These are phyloP conservation scores for Colletotrichum sp. DNA, from an alignment of 2,329 filamentous ascomycete genomes.

Conservation along the genomic window DNA sequence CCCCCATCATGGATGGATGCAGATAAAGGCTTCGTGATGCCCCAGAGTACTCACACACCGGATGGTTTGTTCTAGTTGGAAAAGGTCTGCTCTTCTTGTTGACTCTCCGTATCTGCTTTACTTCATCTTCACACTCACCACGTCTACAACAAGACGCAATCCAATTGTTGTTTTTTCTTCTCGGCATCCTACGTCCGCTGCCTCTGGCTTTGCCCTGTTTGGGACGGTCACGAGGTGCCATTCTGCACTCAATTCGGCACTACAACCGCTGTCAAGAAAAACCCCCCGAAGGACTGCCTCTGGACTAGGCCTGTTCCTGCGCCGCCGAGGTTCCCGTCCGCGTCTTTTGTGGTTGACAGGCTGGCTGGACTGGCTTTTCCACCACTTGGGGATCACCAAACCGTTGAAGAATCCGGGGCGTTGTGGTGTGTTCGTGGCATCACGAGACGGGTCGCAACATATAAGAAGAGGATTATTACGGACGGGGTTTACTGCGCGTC, in stretches of 20 bases:
- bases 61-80: not conserved
- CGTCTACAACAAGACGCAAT: not conserved
- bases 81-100: not conserved
- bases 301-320: slow-evolving; percentile 2
- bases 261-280: not conserved
- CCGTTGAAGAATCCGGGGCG: not conserved
- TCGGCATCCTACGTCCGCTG: not conserved
- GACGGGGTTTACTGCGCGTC: not conserved
- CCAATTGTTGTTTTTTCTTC: not conserved
- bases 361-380: slow-evolving; percentile 1
- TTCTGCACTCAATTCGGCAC: slow-evolving; percentile 8
- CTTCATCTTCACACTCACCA: not conserved
- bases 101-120: not conserved
- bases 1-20: not conserved
- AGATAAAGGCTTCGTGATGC: slow-evolving; percentile 22
- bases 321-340: not conserved
- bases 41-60: not conserved
- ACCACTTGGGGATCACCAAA: not conserved
- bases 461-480: not conserved
- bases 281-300: not conserved
- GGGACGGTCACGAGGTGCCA: slow-evolving; percentile 17
- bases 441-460: not conserved
- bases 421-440: not conserved
- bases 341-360: not conserved
- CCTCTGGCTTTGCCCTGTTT: not conserved